Evolutionary conservation across 169 alveolate species (phyloP).

Genomic region (Perkinsus marinus): DNA sequence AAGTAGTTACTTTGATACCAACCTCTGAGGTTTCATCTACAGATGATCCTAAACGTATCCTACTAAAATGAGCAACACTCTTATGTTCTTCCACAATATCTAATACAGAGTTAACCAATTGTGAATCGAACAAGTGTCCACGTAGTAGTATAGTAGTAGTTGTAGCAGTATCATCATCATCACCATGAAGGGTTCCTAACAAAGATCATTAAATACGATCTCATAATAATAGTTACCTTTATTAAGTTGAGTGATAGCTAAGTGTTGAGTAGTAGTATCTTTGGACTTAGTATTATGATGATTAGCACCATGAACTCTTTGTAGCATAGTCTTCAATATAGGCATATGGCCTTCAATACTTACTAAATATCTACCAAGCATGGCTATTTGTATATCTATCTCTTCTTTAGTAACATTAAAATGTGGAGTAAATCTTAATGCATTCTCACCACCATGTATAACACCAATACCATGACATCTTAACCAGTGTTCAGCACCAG

Average conservation of each 20-base stretch:
- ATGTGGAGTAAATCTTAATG: slow-evolving; percentile 1
- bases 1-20: background rate
- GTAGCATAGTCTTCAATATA: background rate
- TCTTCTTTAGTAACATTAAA: background rate
- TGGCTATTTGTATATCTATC: background rate
- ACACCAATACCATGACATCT: slow-evolving; percentile 1
- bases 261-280: too few species aligned
- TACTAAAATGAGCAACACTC: background rate
- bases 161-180: background rate
- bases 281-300: too few species aligned
- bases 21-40: background rate
- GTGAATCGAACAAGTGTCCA: background rate
- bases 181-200: too few species aligned
- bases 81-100: background rate
- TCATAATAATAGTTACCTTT: background rate
- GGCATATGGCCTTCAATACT: background rate
- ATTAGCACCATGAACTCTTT: background rate
- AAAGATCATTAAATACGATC: too few species aligned
- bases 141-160: background rate
- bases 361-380: background rate
- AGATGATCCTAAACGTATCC: background rate
- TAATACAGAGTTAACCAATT: background rate
- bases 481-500: slow-evolving; percentile 3
- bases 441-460: slow-evolving; percentile 2
- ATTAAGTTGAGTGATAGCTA: too few species aligned